Base-by-base conservation (phyloP, 2,329 filamentous ascomycete species). In the Xylariaceae sp. region DNA sequence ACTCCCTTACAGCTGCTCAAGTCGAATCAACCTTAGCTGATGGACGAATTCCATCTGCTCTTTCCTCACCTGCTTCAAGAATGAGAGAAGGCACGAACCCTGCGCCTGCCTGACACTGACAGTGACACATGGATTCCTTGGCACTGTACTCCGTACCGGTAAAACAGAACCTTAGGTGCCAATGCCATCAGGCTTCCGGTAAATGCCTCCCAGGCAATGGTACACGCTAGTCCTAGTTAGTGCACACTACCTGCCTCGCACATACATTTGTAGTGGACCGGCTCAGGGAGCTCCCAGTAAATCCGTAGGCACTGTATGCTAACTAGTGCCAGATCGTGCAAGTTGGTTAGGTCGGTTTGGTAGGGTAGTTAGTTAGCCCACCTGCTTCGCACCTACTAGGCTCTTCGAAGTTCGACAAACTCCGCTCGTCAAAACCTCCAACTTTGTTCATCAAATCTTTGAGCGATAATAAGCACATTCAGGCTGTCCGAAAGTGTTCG, bases 381-480 rank as follows among this genome's bases (percentile, higher is more conserved):
- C 44, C 44, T 45, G n/a, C 13, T 45, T 45, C 44, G 58, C 18
- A 60, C 51, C 58, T 60, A 60, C 39, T 30, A 49, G 37, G 30
- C 34, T 50, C 50, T 55, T 51, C 23, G 23, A 30, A 30, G 23
- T 30, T 30, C 45, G 58, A 59, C 56, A 49, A 53, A 59, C 59
- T 58, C 54, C 37, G 39, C 30, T 35, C 35, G 45, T 50, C 60
- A 53, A 55, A 42, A 54, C 57, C 61, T 60, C 53, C 62, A 60
- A 61, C 54, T 50, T 61, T 54, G 56, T 53, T 54, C 62, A 63
- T 58, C 58, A 59, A 55, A 54, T 54, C 55, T 53, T n/a, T 42
- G 18, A 56, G 56, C 55, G 39, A 45, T 34, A 57, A 59, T 35
- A 30, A 30, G 23, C 23, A 50, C 35, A 5, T 30, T 30, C 23